phyloP scores from a whole-genome alignment of 805 yeast species.

The Scheffersomyces ergatensis region DNA sequence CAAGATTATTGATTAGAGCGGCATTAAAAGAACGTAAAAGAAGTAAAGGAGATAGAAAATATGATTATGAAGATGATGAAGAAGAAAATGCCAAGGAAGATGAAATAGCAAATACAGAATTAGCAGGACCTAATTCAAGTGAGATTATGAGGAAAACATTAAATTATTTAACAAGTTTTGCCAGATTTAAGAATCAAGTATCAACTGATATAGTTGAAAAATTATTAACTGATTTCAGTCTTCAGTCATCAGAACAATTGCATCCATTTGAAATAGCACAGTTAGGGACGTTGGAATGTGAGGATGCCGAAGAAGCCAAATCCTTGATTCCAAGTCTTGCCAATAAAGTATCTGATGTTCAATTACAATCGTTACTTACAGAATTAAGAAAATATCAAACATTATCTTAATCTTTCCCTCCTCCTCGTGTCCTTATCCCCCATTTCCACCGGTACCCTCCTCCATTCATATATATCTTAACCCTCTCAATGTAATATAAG shows the following conservation, averaged over 20 bases:
- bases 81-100: slow-evolving; percentile 43
- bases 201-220: slow-evolving; percentile 93
- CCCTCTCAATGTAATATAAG: too few species aligned
- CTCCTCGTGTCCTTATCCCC: too few species aligned
- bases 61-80: slow-evolving; percentile 18
- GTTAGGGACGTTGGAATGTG: slow-evolving; percentile 85
- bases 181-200: slow-evolving; percentile 88
- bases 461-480: too few species aligned
- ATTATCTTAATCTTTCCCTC: slow-evolving; percentile 29
- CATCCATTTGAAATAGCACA: slow-evolving; percentile 98
- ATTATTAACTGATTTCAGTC: slow-evolving; percentile 67
- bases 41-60: slow-evolving; percentile 32
- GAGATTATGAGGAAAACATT: slow-evolving; percentile 90
- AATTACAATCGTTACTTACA: slow-evolving; percentile 80
- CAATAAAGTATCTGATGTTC: slow-evolving; percentile 80
- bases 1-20: slow-evolving; percentile 84
- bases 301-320: slow-evolving; percentile 95
- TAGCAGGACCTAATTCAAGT: slow-evolving; percentile 71
- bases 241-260: slow-evolving; percentile 47
- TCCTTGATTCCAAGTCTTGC: slow-evolving; percentile 86
- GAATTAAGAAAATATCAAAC: slow-evolving; percentile 68
- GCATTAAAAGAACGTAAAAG: slow-evolving; percentile 67
- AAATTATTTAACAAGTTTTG: slow-evolving; percentile 79
- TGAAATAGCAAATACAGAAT: slow-evolving; percentile 44
- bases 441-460: too few species aligned